A percentile compares a stretch with the other conserved stretches of the same genome.
These are phyloP conservation scores for Botrytis byssoidea DNA, from an alignment of 2,329 filamentous ascomycete species.

Conservation along the genomic window DNA sequence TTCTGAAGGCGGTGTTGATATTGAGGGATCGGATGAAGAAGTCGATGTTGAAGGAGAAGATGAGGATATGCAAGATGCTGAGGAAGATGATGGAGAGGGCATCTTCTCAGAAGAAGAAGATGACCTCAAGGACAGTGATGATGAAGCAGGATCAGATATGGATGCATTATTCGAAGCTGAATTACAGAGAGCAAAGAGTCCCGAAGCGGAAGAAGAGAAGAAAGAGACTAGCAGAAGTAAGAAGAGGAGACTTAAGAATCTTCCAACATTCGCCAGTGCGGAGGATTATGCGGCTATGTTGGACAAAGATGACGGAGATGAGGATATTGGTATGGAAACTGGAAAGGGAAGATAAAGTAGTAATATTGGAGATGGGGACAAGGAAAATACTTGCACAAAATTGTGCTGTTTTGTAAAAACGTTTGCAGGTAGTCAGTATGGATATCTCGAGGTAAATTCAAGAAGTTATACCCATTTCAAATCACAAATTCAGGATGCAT, in stretches of 20 bases:
- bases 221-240: constrained; percentile 53
- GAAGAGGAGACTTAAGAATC: constrained; percentile 79
- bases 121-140: constrained; percentile 43
- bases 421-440: background rate
- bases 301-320: constrained; percentile 63
- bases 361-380: background rate
- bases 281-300: constrained; percentile 92
- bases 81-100: constrained; percentile 34
- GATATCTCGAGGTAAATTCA: background rate
- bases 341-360: background rate
- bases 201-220: constrained; percentile 39
- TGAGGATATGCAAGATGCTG: constrained; percentile 22
- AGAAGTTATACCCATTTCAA: constrained; percentile 6
- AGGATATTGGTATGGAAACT: constrained; percentile 29
- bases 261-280: constrained; percentile 89
- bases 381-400: background rate
- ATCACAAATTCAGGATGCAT: background rate
- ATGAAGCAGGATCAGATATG: constrained; percentile 54
- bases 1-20: constrained; percentile 47
- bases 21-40: constrained; percentile 45
- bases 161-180: constrained; percentile 43
- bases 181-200: constrained; percentile 39
- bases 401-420: background rate
- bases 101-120: constrained; percentile 41
- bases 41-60: constrained; percentile 34